Percentiles rank a stretch among this genome's conserved stretches.
These are phyloP conservation scores for Naganishia vishniacii DNA, from an alignment of 768 basidiomycete species.

Conservation along the genomic window DNA sequence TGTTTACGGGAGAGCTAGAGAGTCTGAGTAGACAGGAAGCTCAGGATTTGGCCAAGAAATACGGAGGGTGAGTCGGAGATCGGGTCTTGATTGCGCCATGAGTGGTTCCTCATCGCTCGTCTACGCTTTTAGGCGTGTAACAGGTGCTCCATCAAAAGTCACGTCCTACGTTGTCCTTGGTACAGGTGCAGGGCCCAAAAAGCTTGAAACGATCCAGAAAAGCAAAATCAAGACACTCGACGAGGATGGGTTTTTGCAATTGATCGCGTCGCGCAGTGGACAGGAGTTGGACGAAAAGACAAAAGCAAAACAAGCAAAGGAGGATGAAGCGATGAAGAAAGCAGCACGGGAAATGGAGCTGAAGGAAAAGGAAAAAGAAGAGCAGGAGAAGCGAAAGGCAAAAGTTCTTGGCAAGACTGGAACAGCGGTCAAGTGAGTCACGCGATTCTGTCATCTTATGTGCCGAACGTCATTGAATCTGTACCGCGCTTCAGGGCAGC, in stretches of 20 bases:
- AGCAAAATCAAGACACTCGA: slow-evolving; percentile 66
- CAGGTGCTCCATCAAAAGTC: slow-evolving; percentile 76
- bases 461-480: neutral
- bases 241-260: slow-evolving; percentile 79
- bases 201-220: slow-evolving; percentile 79
- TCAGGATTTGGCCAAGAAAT: slow-evolving; percentile 80
- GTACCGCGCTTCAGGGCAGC: slow-evolving; percentile 31
- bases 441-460: neutral
- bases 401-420: slow-evolving; percentile 39
- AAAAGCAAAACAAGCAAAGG: slow-evolving; percentile 73
- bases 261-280: slow-evolving; percentile 68
- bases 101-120: neutral
- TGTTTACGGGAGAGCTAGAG: slow-evolving; percentile 89
- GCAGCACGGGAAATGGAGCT: slow-evolving; percentile 60
- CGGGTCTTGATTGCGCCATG: neutral
- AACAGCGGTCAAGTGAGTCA: slow-evolving; percentile 43
- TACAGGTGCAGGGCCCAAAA: slow-evolving; percentile 76
- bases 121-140: slow-evolving; percentile 63
- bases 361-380: slow-evolving; percentile 35
- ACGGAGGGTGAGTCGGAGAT: slow-evolving; percentile 65
- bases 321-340: slow-evolving; percentile 65
- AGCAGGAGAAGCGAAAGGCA: slow-evolving; percentile 37
- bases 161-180: slow-evolving; percentile 88
- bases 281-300: slow-evolving; percentile 65
- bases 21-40: slow-evolving; percentile 85